phyloP scores from a whole-genome alignment of 495 filamentous ascomycete species.

The Penicillium lagena region DNA sequence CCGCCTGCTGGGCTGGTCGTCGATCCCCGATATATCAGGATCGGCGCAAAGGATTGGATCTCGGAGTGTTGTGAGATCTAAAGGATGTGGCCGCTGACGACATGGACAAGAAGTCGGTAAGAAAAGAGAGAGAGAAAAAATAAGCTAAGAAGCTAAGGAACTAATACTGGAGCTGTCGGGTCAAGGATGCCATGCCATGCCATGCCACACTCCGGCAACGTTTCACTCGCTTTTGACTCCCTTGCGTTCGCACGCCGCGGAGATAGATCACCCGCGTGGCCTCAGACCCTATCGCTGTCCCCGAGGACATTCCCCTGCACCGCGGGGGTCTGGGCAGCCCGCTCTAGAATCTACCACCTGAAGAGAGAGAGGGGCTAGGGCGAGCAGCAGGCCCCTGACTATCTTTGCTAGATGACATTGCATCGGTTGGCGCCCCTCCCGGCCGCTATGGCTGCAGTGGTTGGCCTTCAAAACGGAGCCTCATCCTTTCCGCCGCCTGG shows the following conservation, averaged over 20 bases:
- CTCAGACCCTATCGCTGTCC: too few relatives aligned
- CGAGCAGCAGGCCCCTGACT: neutral
- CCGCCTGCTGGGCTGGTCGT: neutral
- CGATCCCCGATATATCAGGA: neutral
- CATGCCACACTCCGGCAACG: too few relatives aligned
- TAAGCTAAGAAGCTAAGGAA: too few relatives aligned
- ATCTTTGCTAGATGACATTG: conserved; percentile 3
- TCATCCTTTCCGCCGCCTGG: conserved; percentile 55
- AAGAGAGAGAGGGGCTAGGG: neutral
- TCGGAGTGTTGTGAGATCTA: neutral
- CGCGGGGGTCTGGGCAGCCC: too few relatives aligned
- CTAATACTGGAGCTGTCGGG: too few relatives aligned
- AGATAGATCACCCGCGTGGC: too few relatives aligned
- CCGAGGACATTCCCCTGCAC: too few relatives aligned
- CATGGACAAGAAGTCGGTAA: neutral
- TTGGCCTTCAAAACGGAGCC: conserved; percentile 51
- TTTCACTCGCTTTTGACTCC: too few relatives aligned
- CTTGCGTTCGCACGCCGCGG: too few relatives aligned
- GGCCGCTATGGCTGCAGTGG: conserved; percentile 12
- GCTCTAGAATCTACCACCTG: neutral
- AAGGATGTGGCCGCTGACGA: neutral
- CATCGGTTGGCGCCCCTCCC: conserved; percentile 3
- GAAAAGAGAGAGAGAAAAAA: too few relatives aligned
- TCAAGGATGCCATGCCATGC: too few relatives aligned
- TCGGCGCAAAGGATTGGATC: neutral